Evolutionary conservation across 352 stramenopile species (phyloP).

Genomic region (Thraustochytrium sp.): DNA sequence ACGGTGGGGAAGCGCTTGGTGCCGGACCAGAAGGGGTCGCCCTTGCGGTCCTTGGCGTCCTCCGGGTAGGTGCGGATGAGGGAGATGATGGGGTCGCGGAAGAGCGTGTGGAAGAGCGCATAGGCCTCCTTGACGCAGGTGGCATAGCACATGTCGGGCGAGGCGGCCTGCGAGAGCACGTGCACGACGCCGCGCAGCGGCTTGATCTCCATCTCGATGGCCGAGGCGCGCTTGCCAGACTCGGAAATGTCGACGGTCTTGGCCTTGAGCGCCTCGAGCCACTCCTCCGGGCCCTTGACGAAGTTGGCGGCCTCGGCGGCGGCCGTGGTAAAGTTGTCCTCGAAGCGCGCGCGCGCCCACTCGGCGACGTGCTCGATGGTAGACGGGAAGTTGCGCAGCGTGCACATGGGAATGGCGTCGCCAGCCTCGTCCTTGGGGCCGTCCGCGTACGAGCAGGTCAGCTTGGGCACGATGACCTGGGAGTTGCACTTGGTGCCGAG

Average conservation of each 20-base stretch:
- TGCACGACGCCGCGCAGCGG: not conserved
- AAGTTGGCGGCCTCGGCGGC: constrained; percentile 91
- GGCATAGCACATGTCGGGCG: constrained; percentile 69
- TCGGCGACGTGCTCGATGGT: constrained; percentile 95
- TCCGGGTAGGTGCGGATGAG: constrained; percentile 62
- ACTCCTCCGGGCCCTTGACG: constrained; percentile 58
- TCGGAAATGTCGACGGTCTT: constrained; percentile 22
- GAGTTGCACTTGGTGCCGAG: constrained; percentile 98
- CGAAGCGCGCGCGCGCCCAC: constrained; percentile 98
- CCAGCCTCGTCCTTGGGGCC: constrained; percentile 83
- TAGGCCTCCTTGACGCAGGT: constrained; percentile 93
- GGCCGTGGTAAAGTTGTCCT: constrained; percentile 94
- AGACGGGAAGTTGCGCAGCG: constrained; percentile 99
- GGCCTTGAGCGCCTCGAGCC: not conserved
- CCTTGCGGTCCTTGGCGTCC: constrained; percentile 80
- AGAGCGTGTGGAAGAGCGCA: constrained; percentile 95
- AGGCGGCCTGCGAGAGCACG: constrained; percentile 16
- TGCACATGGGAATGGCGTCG: constrained; percentile 98
- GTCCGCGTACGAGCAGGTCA: constrained; percentile 90
- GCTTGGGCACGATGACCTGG: constrained; percentile 72
- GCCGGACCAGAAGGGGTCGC: constrained; percentile 96
- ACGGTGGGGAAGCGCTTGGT: constrained; percentile 91
- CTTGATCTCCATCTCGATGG: constrained; percentile 20
- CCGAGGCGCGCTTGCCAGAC: constrained; percentile 16
- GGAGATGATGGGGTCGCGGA: constrained; percentile 93